Percentiles rank a stretch among this genome's conserved stretches.
Evolutionary conservation across 2,329 filamentous ascomycete genomes (phyloP).

Genomic region (Neopestalotiopsis clavispora): DNA sequence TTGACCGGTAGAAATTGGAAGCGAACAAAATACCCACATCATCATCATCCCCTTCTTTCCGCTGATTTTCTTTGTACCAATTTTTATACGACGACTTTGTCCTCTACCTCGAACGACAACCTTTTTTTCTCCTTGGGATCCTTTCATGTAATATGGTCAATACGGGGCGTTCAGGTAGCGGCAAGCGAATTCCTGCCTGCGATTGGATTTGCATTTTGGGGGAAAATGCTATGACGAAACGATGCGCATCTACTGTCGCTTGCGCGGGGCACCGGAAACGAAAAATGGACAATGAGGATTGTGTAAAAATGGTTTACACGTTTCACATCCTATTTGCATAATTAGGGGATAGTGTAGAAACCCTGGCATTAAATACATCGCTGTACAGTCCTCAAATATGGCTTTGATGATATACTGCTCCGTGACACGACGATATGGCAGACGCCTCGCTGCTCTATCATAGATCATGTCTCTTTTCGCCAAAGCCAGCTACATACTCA

Average conservation of each 20-base stretch:
- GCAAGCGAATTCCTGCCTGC: constrained; percentile 2
- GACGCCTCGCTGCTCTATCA: no score
- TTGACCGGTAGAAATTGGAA: constrained; percentile 34
- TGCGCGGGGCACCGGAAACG: neutral
- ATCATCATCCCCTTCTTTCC: constrained; percentile 19
- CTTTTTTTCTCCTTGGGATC: neutral
- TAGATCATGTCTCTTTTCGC: no score
- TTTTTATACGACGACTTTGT: constrained; percentile 12
- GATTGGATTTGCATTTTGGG: constrained; percentile 7
- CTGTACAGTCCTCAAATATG: neutral
- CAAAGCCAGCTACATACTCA: neutral
- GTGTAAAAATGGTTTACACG: neutral
- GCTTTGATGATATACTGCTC: neutral
- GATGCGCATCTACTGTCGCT: constrained; percentile 8
- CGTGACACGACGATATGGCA: no score
- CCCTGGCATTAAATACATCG: constrained; percentile 6
- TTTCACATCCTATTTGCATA: constrained; percentile 4
- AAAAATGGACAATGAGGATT: constrained; percentile 8
- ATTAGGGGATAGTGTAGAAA: constrained; percentile 5
- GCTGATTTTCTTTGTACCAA: constrained; percentile 11
- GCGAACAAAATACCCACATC: neutral
- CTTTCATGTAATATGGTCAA: constrained; percentile 12
- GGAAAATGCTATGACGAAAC: constrained; percentile 8
- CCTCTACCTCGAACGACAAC: neutral
- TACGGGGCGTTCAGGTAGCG: constrained; percentile 10